Percentiles rank a stretch among this genome's conserved stretches.
Evolutionary conservation across 805 yeast species (phyloP).

Genomic region (Saccharomycopsis sp.): DNA sequence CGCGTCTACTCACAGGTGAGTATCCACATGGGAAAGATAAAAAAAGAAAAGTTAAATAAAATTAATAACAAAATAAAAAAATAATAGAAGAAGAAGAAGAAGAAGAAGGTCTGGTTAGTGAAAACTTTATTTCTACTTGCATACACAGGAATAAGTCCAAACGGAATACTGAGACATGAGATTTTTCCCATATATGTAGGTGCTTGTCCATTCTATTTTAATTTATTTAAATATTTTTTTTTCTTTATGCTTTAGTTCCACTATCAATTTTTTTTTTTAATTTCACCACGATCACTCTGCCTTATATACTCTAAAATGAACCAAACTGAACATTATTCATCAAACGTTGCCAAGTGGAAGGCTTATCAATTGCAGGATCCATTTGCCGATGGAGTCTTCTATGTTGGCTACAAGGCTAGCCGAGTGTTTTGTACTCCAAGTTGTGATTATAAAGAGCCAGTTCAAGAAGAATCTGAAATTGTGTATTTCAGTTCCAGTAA

Average conservation of each 20-base stretch:
- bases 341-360: slow-evolving; percentile 12
- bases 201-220: too few species aligned
- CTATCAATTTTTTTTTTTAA: not conserved
- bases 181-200: too few species aligned
- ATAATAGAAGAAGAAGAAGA: too few species aligned
- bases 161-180: too few species aligned
- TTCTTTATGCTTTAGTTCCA: not conserved
- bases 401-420: slow-evolving; percentile 1
- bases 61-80: too few species aligned
- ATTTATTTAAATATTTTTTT: too few species aligned
- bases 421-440: slow-evolving; percentile 21
- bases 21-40: too few species aligned
- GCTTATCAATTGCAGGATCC: slow-evolving; percentile 17
- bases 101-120: slow-evolving; percentile 11
- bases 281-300: not conserved
- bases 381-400: slow-evolving; percentile 13
- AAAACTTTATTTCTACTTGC: too few species aligned
- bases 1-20: not conserved
- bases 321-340: not conserved
- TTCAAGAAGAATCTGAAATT: slow-evolving; percentile 36
- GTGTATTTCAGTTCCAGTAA: slow-evolving; percentile 35
- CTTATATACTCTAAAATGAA: not conserved
- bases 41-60: too few species aligned
- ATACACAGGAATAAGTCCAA: too few species aligned
- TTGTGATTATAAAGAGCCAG: slow-evolving; percentile 45